These are phyloP conservation scores for Lichtheimia hyalospora DNA, from an alignment of 371 early-diverging fungal genomes.

Conservation along the genomic window DNA sequence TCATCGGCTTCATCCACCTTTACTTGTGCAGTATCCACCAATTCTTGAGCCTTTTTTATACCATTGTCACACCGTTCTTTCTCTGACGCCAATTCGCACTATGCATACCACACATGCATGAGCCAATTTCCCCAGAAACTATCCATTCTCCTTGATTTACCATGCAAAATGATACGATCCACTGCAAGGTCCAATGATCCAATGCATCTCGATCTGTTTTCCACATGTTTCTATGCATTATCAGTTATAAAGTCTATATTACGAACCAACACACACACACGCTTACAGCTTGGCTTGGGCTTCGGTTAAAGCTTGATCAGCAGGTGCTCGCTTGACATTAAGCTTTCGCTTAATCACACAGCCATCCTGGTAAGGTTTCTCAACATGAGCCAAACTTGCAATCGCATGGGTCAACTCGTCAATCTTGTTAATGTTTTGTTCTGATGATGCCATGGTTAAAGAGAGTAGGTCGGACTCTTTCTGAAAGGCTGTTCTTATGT, in stretches of 20 bases:
- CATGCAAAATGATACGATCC: constrained; percentile 32
- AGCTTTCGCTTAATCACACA: constrained; percentile 26
- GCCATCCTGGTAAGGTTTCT: constrained; percentile 31
- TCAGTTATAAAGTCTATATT: too few species aligned
- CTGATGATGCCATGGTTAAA: too few species aligned
- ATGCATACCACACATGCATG: background rate
- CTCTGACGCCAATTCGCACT: constrained; percentile 39
- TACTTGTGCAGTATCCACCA: constrained; percentile 22
- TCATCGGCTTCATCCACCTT: constrained; percentile 16
- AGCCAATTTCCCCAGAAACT: constrained; percentile 9
- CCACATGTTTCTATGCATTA: constrained; percentile 31
- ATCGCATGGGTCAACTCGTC: constrained; percentile 39
- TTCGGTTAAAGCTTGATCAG: constrained; percentile 30
- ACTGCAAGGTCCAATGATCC: constrained; percentile 38
- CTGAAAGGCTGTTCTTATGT: too few species aligned
- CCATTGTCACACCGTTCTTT: constrained; percentile 24
- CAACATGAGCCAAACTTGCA: constrained; percentile 41
- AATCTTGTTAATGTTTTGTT: background rate
- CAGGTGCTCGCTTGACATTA: constrained; percentile 27
- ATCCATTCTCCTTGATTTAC: constrained; percentile 15
- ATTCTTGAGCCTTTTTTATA: constrained; percentile 25
- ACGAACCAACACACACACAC: too few species aligned
- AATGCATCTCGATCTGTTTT: constrained; percentile 23
- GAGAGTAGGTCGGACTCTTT: too few species aligned
- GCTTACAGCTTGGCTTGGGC: constrained; percentile 43